phyloP scores from a whole-genome alignment of 2,329 filamentous ascomycete species.

The Colletotrichum karsti region DNA sequence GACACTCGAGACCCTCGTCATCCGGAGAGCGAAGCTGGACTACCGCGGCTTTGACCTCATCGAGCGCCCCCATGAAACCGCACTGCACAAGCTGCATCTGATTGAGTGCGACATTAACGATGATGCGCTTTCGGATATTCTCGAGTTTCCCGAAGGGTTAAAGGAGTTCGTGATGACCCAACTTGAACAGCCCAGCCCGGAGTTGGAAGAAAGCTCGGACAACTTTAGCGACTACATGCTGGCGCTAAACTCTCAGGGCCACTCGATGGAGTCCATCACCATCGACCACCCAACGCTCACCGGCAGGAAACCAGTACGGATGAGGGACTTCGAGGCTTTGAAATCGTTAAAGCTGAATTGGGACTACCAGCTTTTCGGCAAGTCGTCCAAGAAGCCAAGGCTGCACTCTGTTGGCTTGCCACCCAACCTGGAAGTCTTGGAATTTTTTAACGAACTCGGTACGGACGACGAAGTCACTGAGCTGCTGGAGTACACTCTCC shows the following conservation, averaged over 20 bases:
- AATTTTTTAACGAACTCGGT: constrained; percentile 55
- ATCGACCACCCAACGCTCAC: constrained; percentile 52
- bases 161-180: constrained; percentile 59
- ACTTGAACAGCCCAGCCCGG: constrained; percentile 44
- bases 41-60: constrained; percentile 56
- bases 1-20: constrained; percentile 53
- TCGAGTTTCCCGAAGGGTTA: constrained; percentile 53
- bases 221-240: constrained; percentile 56
- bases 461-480: constrained; percentile 57
- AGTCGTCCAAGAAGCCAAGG: constrained; percentile 51
- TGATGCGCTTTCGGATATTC: constrained; percentile 44
- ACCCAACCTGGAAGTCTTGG: constrained; percentile 52
- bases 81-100: constrained; percentile 51
- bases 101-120: constrained; percentile 61
- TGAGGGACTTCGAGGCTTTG: constrained; percentile 52
- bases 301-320: constrained; percentile 48
- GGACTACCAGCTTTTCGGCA: constrained; percentile 59
- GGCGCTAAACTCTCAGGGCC: constrained; percentile 48
- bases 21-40: constrained; percentile 54
- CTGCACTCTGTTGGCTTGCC: constrained; percentile 56
- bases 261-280: constrained; percentile 53
- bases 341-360: constrained; percentile 52
- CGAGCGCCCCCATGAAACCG: constrained; percentile 56
- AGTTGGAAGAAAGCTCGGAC: constrained; percentile 56
- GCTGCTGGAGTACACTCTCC: constrained; percentile 49